Evolutionary conservation across 192 early-diverging fungal genomes (phyloP).

Genomic region (Cetraspora pellucida): DNA sequence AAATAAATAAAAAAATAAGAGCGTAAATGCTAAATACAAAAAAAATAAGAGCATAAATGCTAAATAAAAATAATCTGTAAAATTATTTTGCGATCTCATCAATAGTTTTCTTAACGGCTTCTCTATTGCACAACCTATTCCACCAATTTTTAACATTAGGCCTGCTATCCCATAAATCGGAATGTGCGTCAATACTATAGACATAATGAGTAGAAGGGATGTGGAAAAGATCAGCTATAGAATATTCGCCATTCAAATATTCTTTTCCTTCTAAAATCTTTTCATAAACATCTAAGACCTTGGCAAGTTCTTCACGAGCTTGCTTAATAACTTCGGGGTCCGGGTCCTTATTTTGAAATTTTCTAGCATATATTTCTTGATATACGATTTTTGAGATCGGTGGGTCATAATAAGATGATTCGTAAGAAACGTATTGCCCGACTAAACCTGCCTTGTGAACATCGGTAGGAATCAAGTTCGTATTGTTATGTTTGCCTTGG

Average conservation of each 20-base stretch:
- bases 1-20: too few relatives aligned
- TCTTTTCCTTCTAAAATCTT: constrained; percentile 36
- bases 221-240: constrained; percentile 31
- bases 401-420: constrained; percentile 9
- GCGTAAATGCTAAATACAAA: too few relatives aligned
- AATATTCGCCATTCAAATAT: constrained; percentile 32
- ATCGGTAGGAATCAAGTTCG: constrained; percentile 37
- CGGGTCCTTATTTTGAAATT: not conserved
- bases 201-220: constrained; percentile 19
- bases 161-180: constrained; percentile 15
- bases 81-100: too few relatives aligned
- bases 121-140: not conserved
- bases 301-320: not conserved
- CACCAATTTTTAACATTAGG: constrained; percentile 37
- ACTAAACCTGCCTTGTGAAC: constrained; percentile 33
- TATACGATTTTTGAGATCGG: not conserved
- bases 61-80: too few relatives aligned
- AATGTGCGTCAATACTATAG: not conserved
- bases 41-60: too few relatives aligned
- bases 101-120: too few relatives aligned
- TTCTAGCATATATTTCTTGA: constrained; percentile 13
- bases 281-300: constrained; percentile 30
- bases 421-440: constrained; percentile 41
- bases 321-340: not conserved
- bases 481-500: constrained; percentile 22